Evolutionary conservation across 2,329 filamentous ascomycete species (phyloP).

Genomic region (Epichloe hybrida): DNA sequence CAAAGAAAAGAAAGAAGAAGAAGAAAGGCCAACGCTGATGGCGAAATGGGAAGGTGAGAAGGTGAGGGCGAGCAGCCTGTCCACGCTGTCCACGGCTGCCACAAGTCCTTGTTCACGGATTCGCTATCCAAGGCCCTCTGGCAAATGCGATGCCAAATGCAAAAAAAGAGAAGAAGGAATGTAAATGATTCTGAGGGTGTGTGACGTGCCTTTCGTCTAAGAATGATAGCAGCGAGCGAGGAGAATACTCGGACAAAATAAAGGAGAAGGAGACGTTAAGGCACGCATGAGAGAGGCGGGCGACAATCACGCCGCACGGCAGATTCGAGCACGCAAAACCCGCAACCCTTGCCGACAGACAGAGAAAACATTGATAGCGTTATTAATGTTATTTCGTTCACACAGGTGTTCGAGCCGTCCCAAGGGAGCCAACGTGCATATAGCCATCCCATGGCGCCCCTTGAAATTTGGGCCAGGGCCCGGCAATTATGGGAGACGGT

Average conservation of each 20-base stretch:
- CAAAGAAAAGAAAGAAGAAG: neutral
- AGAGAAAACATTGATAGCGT: too few relatives aligned
- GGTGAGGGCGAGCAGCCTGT: too few relatives aligned
- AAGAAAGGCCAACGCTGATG: neutral
- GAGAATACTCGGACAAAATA: too few relatives aligned
- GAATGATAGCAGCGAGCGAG: neutral
- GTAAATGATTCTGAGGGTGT: neutral
- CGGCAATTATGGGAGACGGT: neutral
- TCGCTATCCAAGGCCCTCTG: neutral
- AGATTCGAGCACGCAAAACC: too few relatives aligned
- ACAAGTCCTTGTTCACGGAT: neutral
- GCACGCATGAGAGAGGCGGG: too few relatives aligned
- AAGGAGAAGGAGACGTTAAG: too few relatives aligned
- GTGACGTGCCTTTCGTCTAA: too few relatives aligned
- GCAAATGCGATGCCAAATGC: neutral
- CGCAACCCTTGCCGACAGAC: neutral
- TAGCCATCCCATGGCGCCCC: neutral
- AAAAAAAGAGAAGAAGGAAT: neutral
- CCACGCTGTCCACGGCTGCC: too few relatives aligned
- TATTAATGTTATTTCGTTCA: too few relatives aligned
- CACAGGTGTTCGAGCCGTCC: neutral
- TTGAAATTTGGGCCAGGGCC: neutral
- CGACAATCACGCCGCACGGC: too few relatives aligned
- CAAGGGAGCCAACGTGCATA: neutral
- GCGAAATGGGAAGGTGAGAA: neutral